Base-by-base conservation (phyloP, 306 rosid genomes). In the Amphicarpaea edgeworthii region DNA sequence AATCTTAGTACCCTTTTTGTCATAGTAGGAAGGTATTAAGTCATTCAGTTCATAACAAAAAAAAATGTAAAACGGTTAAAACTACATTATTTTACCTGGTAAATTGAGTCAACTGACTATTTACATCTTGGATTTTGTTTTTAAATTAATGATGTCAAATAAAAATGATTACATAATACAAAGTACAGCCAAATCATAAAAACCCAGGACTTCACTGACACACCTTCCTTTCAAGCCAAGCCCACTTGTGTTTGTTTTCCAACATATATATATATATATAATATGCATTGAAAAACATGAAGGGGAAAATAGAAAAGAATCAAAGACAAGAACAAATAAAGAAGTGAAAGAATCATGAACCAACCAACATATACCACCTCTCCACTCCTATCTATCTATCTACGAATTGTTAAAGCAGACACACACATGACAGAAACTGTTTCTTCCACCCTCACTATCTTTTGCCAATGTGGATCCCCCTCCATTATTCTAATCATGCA, bases 401-500 rank as follows among this genome's bases (percentile, higher is more conserved):
- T 78, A 81, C n/a, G n/a, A n/a, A n/a, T n/a, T n/a, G 75, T 81
- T 86, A 85, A 84, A 78, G 88, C 86, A 75, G 88, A 59, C 21
- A 59, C 80, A 83, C 86, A 77, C 66, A 55, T n/a, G n/a, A n/a
- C n/a, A n/a, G n/a, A n/a, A n/a, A 75, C 72, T 77, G 73, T 75
- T 51, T 55, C 76, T 68, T 81, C 76, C 50, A 75, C 47, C 57
- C 70, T 63, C 47, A n/a, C 32, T 28, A 3, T 77, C 47, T 72
- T 68, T 73, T 83, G 78, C 88, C 76, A 82, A 90, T 88, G 97
- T 89, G 85, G 82, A 73, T 83, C 76, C 78, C 78, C 89, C 87
- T 87, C 84, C 88, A 87, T 75, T 42, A 87, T 75, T 42, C 81
- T 94, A 92, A 92, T 94, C 97, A 88, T 85, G 80, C 86, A 84